Conservation (phyloP, 768 basidiomycete species). For the Psilocybe cubensis region DNA sequence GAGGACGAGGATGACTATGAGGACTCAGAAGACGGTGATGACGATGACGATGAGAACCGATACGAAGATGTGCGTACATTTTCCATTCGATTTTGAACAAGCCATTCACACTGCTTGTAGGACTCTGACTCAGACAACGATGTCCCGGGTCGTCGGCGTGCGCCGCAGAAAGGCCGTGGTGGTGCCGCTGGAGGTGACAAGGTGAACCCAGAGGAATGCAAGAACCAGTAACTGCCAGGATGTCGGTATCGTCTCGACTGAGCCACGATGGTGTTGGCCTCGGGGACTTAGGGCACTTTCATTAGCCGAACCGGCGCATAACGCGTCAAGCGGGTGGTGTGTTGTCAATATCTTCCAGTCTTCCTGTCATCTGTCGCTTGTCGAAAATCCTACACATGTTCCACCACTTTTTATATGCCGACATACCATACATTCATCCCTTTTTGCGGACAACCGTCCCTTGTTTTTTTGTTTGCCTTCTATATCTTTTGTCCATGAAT, state of each 20-base stretch:
- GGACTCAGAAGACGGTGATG: conserved; percentile 64
- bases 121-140: conserved; percentile 77
- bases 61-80: conserved; percentile 45
- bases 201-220: conserved; percentile 86
- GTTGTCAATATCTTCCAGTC: neutral
- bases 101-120: conserved; percentile 31
- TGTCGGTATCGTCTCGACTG: neutral
- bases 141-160: conserved; percentile 59
- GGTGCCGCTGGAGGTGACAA: conserved; percentile 41
- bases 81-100: conserved; percentile 8
- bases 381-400: too few species aligned
- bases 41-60: conserved; percentile 54
- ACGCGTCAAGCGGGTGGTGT: neutral
- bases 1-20: conserved; percentile 63
- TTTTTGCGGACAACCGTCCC: too few species aligned
- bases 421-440: neutral
- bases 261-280: neutral
- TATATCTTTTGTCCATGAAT: too few species aligned
- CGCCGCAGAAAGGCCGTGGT: conserved; percentile 56
- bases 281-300: neutral
- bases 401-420: too few species aligned
- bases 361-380: too few species aligned
- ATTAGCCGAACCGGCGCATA: neutral
- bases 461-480: too few species aligned
- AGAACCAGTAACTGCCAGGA: conserved; percentile 67